These are phyloP conservation scores for Penicillium hesseltinei DNA, from an alignment of 2,329 filamentous ascomycete genomes.

Conservation along the genomic window DNA sequence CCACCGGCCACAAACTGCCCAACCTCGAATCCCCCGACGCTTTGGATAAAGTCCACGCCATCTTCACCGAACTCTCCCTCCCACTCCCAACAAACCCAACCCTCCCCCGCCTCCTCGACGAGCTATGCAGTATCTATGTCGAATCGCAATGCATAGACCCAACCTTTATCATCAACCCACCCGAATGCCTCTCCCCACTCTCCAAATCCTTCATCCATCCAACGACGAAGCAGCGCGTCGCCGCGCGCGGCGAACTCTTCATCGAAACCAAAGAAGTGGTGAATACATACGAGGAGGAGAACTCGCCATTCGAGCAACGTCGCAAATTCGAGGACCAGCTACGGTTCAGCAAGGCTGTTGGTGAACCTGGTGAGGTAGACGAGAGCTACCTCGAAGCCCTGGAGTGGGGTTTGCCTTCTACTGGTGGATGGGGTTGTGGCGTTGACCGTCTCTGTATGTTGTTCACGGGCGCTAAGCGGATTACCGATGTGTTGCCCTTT, in stretches of 20 bases:
- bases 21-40: slow-evolving; percentile 58
- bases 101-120: slow-evolving; percentile 73
- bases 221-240: slow-evolving; percentile 66
- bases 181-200: slow-evolving; percentile 84
- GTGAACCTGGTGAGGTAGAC: slow-evolving; percentile 57
- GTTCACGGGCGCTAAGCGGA: slow-evolving; percentile 73
- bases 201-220: slow-evolving; percentile 80
- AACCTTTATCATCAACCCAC: slow-evolving; percentile 85
- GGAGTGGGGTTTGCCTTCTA: slow-evolving; percentile 89
- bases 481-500: slow-evolving; percentile 84
- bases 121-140: slow-evolving; percentile 71
- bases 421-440: slow-evolving; percentile 94
- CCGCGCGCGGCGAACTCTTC: slow-evolving; percentile 83
- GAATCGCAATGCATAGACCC: slow-evolving; percentile 72
- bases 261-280: slow-evolving; percentile 77
- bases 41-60: slow-evolving; percentile 54
- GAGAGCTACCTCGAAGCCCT: slow-evolving; percentile 81
- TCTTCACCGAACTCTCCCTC: slow-evolving; percentile 54
- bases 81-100: slow-evolving; percentile 53
- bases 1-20: slow-evolving; percentile 64
- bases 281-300: slow-evolving; percentile 98
- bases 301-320: slow-evolving; percentile 81
- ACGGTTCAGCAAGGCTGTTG: slow-evolving; percentile 47
- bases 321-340: slow-evolving; percentile 71
- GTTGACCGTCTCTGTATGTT: slow-evolving; percentile 91